Evolutionary conservation across 2,329 filamentous ascomycete genomes (phyloP), one percentile per base, ranked within the genome.

Genomic region (Xylaria sp.): DNA sequence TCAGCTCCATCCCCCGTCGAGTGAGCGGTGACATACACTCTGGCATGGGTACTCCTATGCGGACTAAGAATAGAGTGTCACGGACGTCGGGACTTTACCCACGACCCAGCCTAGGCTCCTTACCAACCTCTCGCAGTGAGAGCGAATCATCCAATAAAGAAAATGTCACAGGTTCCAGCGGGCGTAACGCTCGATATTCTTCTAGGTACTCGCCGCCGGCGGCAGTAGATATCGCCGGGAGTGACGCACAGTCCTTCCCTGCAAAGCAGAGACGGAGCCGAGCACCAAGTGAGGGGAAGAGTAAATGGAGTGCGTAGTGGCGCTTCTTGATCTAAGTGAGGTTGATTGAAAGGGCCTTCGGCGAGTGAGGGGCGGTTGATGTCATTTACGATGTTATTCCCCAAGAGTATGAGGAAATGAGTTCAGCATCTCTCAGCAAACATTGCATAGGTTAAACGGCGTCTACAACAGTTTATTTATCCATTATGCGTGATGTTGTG

Each of bases 81-180:
- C 64, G 72, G 17, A 63, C 60, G 6, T 64, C 71, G 4, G 67
- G 65, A 6, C 15, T 72, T 6, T 69, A 65, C 28, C 50, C 69
- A 25, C 63, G 72, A 28, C 64, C 70, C n/a, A 70, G 71, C 45
- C 31, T 69, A 2, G 59, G 66, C 21, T 58, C 55, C 21, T 19
- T 66, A 19, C 12, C 47, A 14, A 40, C 38, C 25, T 67, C 68
- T 17, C 72, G 70, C 37, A 71, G 68, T 37, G 71, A 72, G 50
- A 71, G 67, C 37, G 64, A 67, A 35, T 67, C 65, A 9, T 72
- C 72, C 2, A 72, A 72, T 40, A 73, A 73, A 60, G 72, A 74
- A 64, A 73, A 73, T 49, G 45, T 61, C 3, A 64, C 61, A 15
- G 53, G 55, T 37, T 8, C 40, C 2, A 56, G 57, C 8, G 70